Conservation (phyloP, 805 yeast genomes). For the Hanseniaspora guilliermondii region DNA sequence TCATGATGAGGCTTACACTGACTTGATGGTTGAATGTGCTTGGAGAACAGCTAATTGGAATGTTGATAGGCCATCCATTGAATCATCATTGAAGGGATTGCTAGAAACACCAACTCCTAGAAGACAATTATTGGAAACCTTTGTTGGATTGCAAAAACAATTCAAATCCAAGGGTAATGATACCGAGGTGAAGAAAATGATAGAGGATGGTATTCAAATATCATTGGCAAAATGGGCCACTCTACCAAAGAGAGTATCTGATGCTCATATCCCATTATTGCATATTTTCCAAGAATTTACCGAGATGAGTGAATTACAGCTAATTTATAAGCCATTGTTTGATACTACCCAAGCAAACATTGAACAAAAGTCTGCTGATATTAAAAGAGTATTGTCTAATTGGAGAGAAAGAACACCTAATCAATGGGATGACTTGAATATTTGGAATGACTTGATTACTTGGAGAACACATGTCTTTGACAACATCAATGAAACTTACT, state of each 20-base stretch:
- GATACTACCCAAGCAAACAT: conserved; percentile 85
- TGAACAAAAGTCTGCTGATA: conserved; percentile 85
- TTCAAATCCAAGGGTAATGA: conserved; percentile 81
- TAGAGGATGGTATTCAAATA: conserved; percentile 93
- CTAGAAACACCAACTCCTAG: conserved; percentile 99
- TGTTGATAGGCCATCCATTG: conserved; percentile 85
- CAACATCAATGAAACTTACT: conserved; percentile 84
- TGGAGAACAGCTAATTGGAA: conserved; percentile 99
- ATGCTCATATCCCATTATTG: conserved; percentile 76
- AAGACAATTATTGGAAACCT: conserved; percentile 89
- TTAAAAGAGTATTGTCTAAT: conserved; percentile 86
- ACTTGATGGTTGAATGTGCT: conserved; percentile 89
- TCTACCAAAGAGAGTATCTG: conserved; percentile 57
- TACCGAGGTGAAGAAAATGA: conserved; percentile 69
- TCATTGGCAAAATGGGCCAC: conserved; percentile 89
- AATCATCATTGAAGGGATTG: conserved; percentile 85
- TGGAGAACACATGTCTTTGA: conserved; percentile 99
- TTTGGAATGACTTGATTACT: conserved; percentile 94
- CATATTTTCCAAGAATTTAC: conserved; percentile 96
- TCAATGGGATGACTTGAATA: conserved; percentile 91
- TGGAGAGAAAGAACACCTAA: conserved; percentile 98
- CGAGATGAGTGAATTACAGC: conserved; percentile 94
- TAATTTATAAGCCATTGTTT: conserved; percentile 74
- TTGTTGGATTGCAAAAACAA: conserved; percentile 81
- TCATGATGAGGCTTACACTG: conserved; percentile 95